Evolutionary conservation across 2,329 filamentous ascomycete species (phyloP), one percentile per base, ranked within the genome.

Genomic region (Aspergillus terreus): DNA sequence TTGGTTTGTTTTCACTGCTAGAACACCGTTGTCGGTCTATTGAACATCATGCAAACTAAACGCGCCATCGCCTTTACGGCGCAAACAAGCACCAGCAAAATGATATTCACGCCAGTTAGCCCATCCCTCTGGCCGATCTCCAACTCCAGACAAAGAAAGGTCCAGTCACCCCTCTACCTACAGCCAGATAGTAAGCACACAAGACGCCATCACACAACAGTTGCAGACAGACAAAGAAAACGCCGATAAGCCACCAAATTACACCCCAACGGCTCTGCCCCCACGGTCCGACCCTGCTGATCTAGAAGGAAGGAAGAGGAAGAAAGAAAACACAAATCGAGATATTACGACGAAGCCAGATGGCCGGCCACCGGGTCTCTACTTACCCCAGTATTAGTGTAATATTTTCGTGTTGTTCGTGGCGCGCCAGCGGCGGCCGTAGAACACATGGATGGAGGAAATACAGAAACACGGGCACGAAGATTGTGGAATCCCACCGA

Each of bases 321-420:
- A 38, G 35, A 38, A n/a, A 17, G 14, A n/a, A 30, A 30, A 17
- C 6, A 11, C 15, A 36, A 47, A 36, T 30, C 27, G 14, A 38
- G 35, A 38, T 38, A 17, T 38, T 7, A 30, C 27, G 35, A 17
- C 15, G 33, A 47, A 36, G 19, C 33, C 36, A 30, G 9, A 14
- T n/a, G 42, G 33, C n/a, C 38, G 42, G 33, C n/a, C 38, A 35
- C 14, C 32, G 10, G 33, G 21, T n/a, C 46, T 17, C 21, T 27
- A 6, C 43, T 36, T 36, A 50, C 51, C 47, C 51, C 49, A 55
- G 33, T 56, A 50, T 49, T 54, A 49, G 51, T 52, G 51, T 52
- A 48, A 44, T 35, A 43, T 46, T 30, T 17, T 35, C 19, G 17
- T 40, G 7, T 27, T 21, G 15, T 25, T 44, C 40, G 17, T n/a